Conservation (phyloP, 306 rosid genomes). For the Ceratonia siliqua region DNA sequence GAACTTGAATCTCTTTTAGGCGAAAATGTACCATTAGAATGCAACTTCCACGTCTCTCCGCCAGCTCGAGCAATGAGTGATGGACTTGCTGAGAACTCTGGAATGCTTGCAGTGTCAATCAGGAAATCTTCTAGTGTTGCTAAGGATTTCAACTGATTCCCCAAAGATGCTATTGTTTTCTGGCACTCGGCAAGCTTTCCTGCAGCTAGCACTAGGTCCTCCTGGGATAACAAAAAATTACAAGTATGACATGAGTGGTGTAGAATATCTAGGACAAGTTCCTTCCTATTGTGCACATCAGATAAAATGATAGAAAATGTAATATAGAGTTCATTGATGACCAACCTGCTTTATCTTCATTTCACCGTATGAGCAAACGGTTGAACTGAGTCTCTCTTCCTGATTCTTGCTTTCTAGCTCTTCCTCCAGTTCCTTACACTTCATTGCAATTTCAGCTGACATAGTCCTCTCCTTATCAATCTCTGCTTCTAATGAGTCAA, state of each 20-base stretch:
- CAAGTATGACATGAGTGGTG: conserved; percentile 9
- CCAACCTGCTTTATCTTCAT: conserved; percentile 80
- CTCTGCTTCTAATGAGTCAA: conserved; percentile 57
- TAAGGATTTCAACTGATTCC: conserved; percentile 77
- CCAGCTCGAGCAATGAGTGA: conserved; percentile 40
- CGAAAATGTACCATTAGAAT: conserved; percentile 63
- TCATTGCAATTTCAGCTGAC: conserved; percentile 48
- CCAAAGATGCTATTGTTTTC: conserved; percentile 91
- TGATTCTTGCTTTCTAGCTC: conserved; percentile 53
- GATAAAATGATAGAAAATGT: conserved; percentile 10
- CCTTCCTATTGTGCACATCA: conserved; percentile 9
- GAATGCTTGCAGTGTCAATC: conserved; percentile 63
- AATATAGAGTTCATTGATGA: conserved; percentile 28
- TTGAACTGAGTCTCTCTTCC: conserved; percentile 54
- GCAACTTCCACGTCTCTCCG: conserved; percentile 62
- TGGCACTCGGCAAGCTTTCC: conserved; percentile 95
- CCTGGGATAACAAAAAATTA: conserved; percentile 51
- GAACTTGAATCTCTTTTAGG: conserved; percentile 65
- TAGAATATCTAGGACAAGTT: neutral
- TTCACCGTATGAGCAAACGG: conserved; percentile 49
- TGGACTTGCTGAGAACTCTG: conserved; percentile 51
- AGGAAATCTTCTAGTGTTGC: conserved; percentile 92
- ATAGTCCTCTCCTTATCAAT: conserved; percentile 56
- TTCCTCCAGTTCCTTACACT: conserved; percentile 60
- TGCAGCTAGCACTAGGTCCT: conserved; percentile 83